Conservation (phyloP, 192 early-diverging fungal genomes). For the Spinellus fusiger region DNA sequence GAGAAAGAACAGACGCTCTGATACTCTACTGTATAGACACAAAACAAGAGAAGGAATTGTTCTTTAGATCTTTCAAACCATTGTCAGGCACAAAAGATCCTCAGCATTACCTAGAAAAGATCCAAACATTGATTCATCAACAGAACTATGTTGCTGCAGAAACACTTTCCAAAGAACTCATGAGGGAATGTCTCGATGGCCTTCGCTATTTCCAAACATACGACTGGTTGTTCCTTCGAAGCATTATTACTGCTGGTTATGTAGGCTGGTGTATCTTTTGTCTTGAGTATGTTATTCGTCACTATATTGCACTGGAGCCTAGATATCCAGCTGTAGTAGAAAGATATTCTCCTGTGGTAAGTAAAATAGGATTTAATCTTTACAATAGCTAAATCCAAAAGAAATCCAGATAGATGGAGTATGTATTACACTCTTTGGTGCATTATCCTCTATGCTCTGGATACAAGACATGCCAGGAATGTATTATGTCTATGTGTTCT, state of each 20-base stretch:
- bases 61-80: slow-evolving; percentile 71
- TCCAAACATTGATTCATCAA: slow-evolving; percentile 55
- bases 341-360: background rate
- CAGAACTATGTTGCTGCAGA: slow-evolving; percentile 66
- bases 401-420: slow-evolving; percentile 10
- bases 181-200: slow-evolving; percentile 69
- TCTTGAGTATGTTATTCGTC: slow-evolving; percentile 67
- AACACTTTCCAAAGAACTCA: slow-evolving; percentile 52
- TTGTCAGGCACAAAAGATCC: slow-evolving; percentile 51
- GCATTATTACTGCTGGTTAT: slow-evolving; percentile 80
- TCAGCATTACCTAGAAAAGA: slow-evolving; percentile 44
- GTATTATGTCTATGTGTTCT: slow-evolving; percentile 85
- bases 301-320: slow-evolving; percentile 42
- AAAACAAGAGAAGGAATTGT: slow-evolving; percentile 72
- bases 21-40: slow-evolving; percentile 36
- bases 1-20: background rate
- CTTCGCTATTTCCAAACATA: slow-evolving; percentile 94
- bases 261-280: slow-evolving; percentile 88
- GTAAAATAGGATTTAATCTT: background rate
- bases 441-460: slow-evolving; percentile 54
- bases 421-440: background rate
- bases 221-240: slow-evolving; percentile 89
- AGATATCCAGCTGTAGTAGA: background rate
- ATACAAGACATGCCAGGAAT: slow-evolving; percentile 70
- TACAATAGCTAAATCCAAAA: background rate